A percentile compares a stretch with the other conserved stretches of the same genome.
phyloP scores from a whole-genome alignment of 208 protist genomes.

The Polymyxa betae region DNA sequence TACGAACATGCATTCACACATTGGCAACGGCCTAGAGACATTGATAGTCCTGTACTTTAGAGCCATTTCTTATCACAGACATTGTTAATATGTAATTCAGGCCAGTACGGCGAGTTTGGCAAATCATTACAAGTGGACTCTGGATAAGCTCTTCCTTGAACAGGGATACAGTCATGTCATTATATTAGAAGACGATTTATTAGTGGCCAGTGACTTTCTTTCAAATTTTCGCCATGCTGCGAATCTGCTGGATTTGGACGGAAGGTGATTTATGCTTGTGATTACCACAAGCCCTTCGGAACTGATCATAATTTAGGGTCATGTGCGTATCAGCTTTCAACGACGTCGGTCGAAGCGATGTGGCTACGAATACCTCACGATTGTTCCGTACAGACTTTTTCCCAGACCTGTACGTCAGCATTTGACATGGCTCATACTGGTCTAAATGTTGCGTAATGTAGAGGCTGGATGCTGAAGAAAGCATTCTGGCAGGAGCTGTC shows the following conservation, averaged over 20 bases:
- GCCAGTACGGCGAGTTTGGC: not conserved
- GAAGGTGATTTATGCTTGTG: not conserved
- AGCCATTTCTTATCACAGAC: too few species aligned
- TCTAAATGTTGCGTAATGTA: not conserved
- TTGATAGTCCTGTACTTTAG: too few species aligned
- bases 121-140: not conserved
- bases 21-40: not conserved
- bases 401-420: not conserved
- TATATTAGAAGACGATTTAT: not conserved
- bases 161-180: not conserved
- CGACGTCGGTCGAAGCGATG: not conserved
- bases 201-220: not conserved
- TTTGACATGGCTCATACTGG: not conserved
- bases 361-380: not conserved
- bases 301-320: too few species aligned
- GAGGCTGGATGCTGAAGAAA: not conserved
- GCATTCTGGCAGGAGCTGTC: not conserved
- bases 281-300: not conserved
- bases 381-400: not conserved
- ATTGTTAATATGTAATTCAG: too few species aligned
- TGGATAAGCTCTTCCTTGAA: not conserved
- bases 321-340: not conserved
- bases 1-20: not conserved
- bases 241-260: not conserved
- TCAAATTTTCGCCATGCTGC: not conserved